Base-by-base conservation (phyloP, 1,284 basidiomycete genomes). In the Austropuccinia psidii region DNA sequence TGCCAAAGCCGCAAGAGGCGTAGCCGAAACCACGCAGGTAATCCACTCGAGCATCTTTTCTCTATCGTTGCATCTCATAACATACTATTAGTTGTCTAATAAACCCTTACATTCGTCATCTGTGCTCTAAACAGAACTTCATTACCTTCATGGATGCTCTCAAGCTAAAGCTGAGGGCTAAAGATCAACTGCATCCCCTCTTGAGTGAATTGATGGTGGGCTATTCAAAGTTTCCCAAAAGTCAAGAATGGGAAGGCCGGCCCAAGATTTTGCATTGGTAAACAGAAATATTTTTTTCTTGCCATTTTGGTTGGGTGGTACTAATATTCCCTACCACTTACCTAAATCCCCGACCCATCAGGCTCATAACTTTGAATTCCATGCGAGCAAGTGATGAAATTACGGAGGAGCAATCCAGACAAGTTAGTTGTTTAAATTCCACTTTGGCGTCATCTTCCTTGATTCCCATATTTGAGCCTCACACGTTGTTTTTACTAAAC, bases 111-210 rank as follows among this genome's bases (percentile, higher is more conserved):
- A 95, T 95, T 80, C 85, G 98, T 74, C 88, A 90, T 47, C 83
- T 98, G 79, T 86, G 91, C 39, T 93, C 96, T 2, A 98, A 98
- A 7, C 74, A 95, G 90, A 90, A 88, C 79, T 98, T 98, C 78
- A 98, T 98, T 78, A 98, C 95, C 0, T 94, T 98, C 77, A 97
- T 98, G 91, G 95, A 98, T 78, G 95, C 94, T 0, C 85, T 98
- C 60, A 95, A 95, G 80, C 85, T 98, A 74, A 88, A 90, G 49
- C 83, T 98, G 79, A 86, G 91, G 39, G 94, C 96, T 2, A 98
- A 98, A 80, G 96, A 98, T 80, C 93, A 98, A 79, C 84, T 98
- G 9, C 95, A 98, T 80, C 94, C 94, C 0, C 88, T 97, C 76
- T 81, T 98, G 55, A 92, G 95, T 77, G 94, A 97, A 76, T 86